Evolutionary conservation across 371 early-diverging fungal genomes (phyloP).

Genomic region (Conidiobolus incongruus): DNA sequence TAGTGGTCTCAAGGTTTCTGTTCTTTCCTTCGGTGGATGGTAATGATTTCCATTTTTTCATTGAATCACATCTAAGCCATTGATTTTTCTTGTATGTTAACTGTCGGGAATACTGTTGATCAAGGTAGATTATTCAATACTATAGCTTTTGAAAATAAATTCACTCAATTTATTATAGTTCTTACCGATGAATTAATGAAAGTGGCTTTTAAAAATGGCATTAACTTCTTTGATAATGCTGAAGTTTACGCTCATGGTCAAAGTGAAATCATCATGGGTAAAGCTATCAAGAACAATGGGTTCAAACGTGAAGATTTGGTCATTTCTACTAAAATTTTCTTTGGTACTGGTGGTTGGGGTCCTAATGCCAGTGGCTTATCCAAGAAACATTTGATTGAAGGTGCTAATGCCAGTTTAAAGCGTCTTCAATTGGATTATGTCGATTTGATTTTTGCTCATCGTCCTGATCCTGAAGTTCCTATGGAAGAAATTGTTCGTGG

Average conservation of each 20-base stretch:
- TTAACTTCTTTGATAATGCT: too few relatives aligned
- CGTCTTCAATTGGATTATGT: slow-evolving; percentile 58
- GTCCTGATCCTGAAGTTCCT: too few relatives aligned
- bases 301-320: slow-evolving; percentile 50
- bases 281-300: slow-evolving; percentile 33
- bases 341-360: slow-evolving; percentile 39
- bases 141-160: too few relatives aligned
- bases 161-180: slow-evolving; percentile 8
- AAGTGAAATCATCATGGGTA: too few relatives aligned
- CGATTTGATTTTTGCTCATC: slow-evolving; percentile 50
- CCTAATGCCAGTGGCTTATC: slow-evolving; percentile 68
- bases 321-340: slow-evolving; percentile 69
- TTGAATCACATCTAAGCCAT: neutral
- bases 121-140: too few relatives aligned
- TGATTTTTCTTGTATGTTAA: too few relatives aligned
- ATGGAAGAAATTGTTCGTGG: too few relatives aligned
- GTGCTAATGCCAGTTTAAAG: slow-evolving; percentile 45
- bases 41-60: neutral
- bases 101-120: too few relatives aligned
- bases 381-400: slow-evolving; percentile 68
- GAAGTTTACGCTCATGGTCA: too few relatives aligned
- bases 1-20: slow-evolving; percentile 61
- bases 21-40: slow-evolving; percentile 25
- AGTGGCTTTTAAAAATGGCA: slow-evolving; percentile 40
- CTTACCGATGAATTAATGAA: slow-evolving; percentile 38